These are phyloP conservation scores for Pleurotus tuoliensis DNA, from an alignment of 768 basidiomycete genomes.

Conservation along the genomic window DNA sequence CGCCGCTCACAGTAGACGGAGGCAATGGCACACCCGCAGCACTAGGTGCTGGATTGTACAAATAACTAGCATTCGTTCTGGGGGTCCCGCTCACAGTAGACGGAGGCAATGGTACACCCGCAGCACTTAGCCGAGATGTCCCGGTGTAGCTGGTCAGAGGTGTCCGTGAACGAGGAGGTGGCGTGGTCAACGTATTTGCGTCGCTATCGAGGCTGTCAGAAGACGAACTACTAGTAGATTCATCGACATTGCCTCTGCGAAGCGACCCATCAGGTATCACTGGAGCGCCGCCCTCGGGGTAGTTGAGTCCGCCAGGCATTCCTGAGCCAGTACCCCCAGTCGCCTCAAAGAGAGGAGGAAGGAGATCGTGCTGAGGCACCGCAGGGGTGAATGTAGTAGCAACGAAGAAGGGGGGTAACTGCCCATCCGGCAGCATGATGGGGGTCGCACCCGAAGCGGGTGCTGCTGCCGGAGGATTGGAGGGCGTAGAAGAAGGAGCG, in stretches of 20 bases:
- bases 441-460: slow-evolving; percentile 1
- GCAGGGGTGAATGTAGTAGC: slow-evolving; percentile 8
- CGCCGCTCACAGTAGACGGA: slow-evolving; percentile 6
- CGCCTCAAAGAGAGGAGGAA: not conserved
- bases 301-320: slow-evolving; percentile 4
- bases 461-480: slow-evolving; percentile 6
- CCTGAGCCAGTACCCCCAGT: not conserved
- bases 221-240: not conserved
- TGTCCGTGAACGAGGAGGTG: slow-evolving; percentile 1
- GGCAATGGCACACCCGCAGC: slow-evolving; percentile 5
- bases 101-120: slow-evolving; percentile 5
- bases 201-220: slow-evolving; percentile 1
- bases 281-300: not conserved
- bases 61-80: not conserved
- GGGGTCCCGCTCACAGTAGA: slow-evolving; percentile 7
- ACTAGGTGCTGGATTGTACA: not conserved
- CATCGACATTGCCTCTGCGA: slow-evolving; percentile 6
- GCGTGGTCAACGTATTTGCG: slow-evolving; percentile 3
- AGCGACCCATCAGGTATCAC: slow-evolving; percentile 8
- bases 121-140: slow-evolving; percentile 1
- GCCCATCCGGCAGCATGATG: slow-evolving; percentile 9
- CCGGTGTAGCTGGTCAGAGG: slow-evolving; percentile 4
- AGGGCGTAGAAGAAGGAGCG: slow-evolving; percentile 5
- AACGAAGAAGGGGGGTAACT: slow-evolving; percentile 8
- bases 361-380: not conserved